Base-by-base conservation (phyloP, 345 rosid genomes). In the Heritiera fomes region DNA sequence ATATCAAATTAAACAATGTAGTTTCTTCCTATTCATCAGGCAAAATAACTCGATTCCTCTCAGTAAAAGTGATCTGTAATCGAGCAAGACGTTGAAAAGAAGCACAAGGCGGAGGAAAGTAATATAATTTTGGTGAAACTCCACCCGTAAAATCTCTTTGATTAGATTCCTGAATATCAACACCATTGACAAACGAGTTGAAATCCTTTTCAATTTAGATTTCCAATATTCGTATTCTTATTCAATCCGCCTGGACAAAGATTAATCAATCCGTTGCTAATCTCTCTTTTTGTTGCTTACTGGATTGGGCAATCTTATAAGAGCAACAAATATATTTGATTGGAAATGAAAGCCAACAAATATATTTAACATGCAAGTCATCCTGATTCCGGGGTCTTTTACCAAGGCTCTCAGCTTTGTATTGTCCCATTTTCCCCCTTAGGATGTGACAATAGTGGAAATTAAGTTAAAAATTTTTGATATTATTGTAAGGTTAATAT, bases 211-310 rank as follows among this genome's bases (percentile, higher is more conserved):
- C 32, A 60, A 23, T 23, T 20, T 20, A 8, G 62, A 58, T 58
- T n/a, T 8, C 62, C 10, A 34, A 34, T 34, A 58, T 58, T n/a
- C 28, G n/a, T n/a, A 30, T 11, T 28, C 40, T 61, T 32, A 4
- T 61, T 63, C 68, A 63, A 32, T 1, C 68, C 43, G n/a, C 68
- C 45, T 63, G 43, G 68, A 63, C 43, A 63, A 6, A 3, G 34
- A 23, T 59, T 20, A 3, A 28, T 60, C 65, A 23, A 60, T 60
- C 38, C 28, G 34, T 63, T 3, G 45, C n/a, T 63, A 63, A 63
- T 32, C 68, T 63, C 4, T 13, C 68, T 63, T 63, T 63, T 63
- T 63, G 68, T 63, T 63, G 45, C 45, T 63, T 63, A 63, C 14
- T 63, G 9, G 18, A 63, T 0, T 1, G 32, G 64, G 28, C 28